phyloP scores from a whole-genome alignment of 2,329 filamentous ascomycete genomes.

The Paecilomyces dactylethromorphus region DNA sequence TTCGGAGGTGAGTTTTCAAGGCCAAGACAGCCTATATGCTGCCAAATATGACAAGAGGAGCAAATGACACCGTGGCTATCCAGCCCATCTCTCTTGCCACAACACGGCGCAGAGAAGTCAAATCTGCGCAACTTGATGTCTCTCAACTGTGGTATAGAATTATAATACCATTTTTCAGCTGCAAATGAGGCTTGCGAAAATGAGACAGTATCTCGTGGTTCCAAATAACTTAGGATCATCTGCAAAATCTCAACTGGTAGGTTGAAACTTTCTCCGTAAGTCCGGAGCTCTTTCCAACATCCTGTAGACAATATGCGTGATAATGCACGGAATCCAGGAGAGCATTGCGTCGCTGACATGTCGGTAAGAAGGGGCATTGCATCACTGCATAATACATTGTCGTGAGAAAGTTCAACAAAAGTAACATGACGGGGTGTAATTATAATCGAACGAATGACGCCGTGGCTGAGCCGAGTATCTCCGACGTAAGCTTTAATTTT shows the following conservation, averaged over 20 bases:
- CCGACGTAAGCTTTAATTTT: neutral
- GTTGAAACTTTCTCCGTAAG: conserved; percentile 9
- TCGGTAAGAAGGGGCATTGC: conserved; percentile 9
- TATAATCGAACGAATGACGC: neutral
- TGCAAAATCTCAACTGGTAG: neutral
- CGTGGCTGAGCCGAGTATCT: neutral
- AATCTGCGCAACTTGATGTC: conserved; percentile 5
- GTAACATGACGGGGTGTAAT: neutral
- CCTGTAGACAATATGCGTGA: conserved; percentile 13
- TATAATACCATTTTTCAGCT: conserved; percentile 14
- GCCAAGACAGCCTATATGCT: neutral
- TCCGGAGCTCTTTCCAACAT: conserved; percentile 13
- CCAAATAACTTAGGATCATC: conserved; percentile 9
- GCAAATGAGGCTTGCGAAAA: conserved; percentile 17
- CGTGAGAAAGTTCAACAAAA: neutral
- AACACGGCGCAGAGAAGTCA: neutral
- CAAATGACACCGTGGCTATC: neutral
- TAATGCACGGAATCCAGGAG: conserved; percentile 18
- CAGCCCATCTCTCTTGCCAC: neutral
- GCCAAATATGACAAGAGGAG: neutral
- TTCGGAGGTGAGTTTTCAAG: neutral
- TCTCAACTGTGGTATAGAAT: conserved; percentile 13
- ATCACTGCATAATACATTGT: neutral
- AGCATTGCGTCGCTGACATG: conserved; percentile 14
- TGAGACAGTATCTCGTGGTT: conserved; percentile 13